Conservation (phyloP, 2,329 filamentous ascomycete species). For the Onygenales sp. region DNA sequence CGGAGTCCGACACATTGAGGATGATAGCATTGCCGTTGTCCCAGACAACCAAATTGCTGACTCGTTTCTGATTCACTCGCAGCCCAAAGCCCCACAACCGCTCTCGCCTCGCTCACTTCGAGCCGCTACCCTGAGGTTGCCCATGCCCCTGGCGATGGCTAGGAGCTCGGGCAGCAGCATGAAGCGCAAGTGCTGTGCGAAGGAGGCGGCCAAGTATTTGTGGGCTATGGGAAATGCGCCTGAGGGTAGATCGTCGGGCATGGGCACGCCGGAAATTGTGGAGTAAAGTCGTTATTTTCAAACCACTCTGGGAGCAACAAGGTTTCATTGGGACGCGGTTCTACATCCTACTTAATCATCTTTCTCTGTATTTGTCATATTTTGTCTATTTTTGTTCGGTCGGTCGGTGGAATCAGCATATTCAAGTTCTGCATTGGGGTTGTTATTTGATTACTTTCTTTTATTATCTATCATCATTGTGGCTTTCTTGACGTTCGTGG, state of each 20-base stretch:
- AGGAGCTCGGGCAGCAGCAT: constrained; percentile 19
- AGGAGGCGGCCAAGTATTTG: constrained; percentile 18
- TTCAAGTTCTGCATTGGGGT: too few relatives aligned
- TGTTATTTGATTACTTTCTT: too few relatives aligned
- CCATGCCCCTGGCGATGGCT: constrained; percentile 21
- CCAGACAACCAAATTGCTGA: constrained; percentile 23
- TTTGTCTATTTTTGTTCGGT: too few relatives aligned
- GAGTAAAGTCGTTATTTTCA: background rate
- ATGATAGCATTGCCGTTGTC: constrained; percentile 14
- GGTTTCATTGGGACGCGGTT: too few relatives aligned
- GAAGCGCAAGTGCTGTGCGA: constrained; percentile 34
- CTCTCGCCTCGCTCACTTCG: constrained; percentile 10
- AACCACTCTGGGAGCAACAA: too few relatives aligned
- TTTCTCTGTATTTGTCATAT: too few relatives aligned
- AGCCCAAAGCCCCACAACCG: constrained; percentile 12
- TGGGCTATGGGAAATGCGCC: background rate
- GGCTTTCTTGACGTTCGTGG: too few relatives aligned
- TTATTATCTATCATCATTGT: too few relatives aligned
- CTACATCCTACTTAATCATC: too few relatives aligned
- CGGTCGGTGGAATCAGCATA: too few relatives aligned
- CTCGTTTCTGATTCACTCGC: constrained; percentile 19
- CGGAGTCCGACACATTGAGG: constrained; percentile 12
- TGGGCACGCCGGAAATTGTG: background rate
- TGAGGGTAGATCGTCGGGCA: background rate
- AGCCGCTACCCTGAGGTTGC: constrained; percentile 14